phyloP scores from a whole-genome alignment of 257 asterid genomes.

The Nicotiana sylvestris region DNA sequence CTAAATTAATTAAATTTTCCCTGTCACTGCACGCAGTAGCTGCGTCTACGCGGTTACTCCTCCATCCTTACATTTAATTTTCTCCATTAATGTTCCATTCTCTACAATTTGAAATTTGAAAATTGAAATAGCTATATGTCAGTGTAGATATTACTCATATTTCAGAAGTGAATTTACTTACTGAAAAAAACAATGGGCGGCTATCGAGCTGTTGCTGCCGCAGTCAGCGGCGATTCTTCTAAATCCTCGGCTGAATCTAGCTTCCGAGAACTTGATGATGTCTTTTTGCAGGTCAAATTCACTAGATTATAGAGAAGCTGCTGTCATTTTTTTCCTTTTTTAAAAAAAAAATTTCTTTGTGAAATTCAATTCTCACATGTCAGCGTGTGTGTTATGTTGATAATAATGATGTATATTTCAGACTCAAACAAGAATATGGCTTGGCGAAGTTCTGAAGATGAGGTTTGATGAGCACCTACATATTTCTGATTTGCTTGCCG shows the following conservation, averaged over 20 bases:
- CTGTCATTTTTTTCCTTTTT: background rate
- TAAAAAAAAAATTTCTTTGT: too few relatives aligned
- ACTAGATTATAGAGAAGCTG: background rate
- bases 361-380: background rate
- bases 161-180: background rate
- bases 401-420: conserved; percentile 15
- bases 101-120: too few relatives aligned
- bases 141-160: background rate
- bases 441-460: conserved; percentile 59
- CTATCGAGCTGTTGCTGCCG: conserved; percentile 6
- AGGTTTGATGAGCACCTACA: conserved; percentile 55
- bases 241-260: conserved; percentile 58
- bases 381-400: background rate
- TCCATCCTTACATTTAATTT: too few relatives aligned
- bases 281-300: conserved; percentile 64
- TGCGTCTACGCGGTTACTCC: too few relatives aligned
- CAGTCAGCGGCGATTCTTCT: conserved; percentile 29
- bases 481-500: conserved; percentile 85
- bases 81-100: too few relatives aligned
- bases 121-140: background rate
- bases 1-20: too few relatives aligned
- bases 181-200: conserved; percentile 35
- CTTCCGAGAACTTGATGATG: conserved; percentile 81
- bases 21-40: too few relatives aligned
- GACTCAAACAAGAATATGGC: conserved; percentile 86